Conservation (phyloP, 2,329 filamentous ascomycete species). For the Aspergillus luchuensis region DNA sequence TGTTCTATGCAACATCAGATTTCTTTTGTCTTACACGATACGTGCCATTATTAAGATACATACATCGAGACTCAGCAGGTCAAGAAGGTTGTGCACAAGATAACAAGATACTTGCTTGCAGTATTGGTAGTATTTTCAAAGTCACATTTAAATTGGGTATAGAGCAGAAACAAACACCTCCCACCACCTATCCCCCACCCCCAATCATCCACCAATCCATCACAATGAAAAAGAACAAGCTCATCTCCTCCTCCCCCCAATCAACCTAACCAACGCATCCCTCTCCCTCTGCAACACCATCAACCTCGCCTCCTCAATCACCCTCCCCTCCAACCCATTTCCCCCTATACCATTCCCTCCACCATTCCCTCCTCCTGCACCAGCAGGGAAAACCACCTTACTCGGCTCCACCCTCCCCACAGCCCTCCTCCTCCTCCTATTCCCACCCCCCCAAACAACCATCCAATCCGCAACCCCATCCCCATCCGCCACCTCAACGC, state of each 20-base stretch:
- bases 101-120: too few relatives aligned
- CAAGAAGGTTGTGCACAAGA: too few relatives aligned
- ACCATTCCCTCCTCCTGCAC: neutral
- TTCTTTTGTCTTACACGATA: constrained; percentile 5
- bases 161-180: neutral
- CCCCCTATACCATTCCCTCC: constrained; percentile 20
- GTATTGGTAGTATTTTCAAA: too few relatives aligned
- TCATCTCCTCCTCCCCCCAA: constrained; percentile 44
- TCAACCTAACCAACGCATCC: constrained; percentile 66
- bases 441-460: constrained; percentile 68
- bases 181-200: too few relatives aligned
- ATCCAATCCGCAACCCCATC: constrained; percentile 66
- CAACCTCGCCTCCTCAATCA: constrained; percentile 65
- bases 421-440: constrained; percentile 30
- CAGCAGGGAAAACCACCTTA: constrained; percentile 8
- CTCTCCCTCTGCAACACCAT: constrained; percentile 68
- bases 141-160: too few relatives aligned
- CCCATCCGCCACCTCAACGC: constrained; percentile 58
- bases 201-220: neutral
- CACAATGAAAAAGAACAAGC: neutral
- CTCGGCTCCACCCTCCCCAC: constrained; percentile 16
- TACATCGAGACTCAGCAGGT: too few relatives aligned
- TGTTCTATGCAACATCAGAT: neutral
- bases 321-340: constrained; percentile 54
- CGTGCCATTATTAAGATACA: too few relatives aligned